Evolutionary conservation across 768 basidiomycete genomes (phyloP), one percentile per base, ranked within the genome.

Genomic region (Mycena epipterygia): DNA sequence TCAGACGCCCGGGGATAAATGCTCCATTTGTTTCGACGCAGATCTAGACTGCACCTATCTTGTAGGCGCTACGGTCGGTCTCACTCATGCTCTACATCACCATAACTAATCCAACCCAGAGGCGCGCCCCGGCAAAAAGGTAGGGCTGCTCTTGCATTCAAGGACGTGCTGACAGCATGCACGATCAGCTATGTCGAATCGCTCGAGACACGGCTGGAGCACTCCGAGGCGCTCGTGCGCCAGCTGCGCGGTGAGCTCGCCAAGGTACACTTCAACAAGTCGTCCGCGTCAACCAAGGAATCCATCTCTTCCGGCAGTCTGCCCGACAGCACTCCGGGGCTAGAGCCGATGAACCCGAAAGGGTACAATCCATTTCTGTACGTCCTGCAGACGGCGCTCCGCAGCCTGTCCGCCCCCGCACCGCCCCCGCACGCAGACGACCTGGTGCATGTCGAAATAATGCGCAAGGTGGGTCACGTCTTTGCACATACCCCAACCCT

Each of bases 381-480:
- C 33, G 7, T 71, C 2, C 35, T 71, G 39, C 69, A 64, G 16
- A 29, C 42, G 17, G 51, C 58, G 19, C 63, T 71, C 29, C 48
- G 35, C 42, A 19, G n/a, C 29, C n/a, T 71, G 12, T 4, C 39
- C 5, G 46, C 32, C 2, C 64, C 69, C 21, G 32, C 57, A 27
- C 64, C 64, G 9, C 64, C 69, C 8, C 57, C 57, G 32, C 32
- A 52, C 17, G 58, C 49, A 14, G 64, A 71, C 25, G 69, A 71
- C 37, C 57, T 71, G 7, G 21, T 52, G 42, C 69, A 65, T 48
- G 25, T 65, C 2, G 64, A 60, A 21, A 41, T 65, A 1, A 51
- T 33, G 14, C 23, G 48, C 21, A 53, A 49, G 49, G 69, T 66
- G 46, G 19, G 64, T 33, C 39, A 5, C 13, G n/a, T n/a, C n/a